Evolutionary conservation across 345 rosid species (phyloP).

Genomic region (Lenwebbia sp.): DNA sequence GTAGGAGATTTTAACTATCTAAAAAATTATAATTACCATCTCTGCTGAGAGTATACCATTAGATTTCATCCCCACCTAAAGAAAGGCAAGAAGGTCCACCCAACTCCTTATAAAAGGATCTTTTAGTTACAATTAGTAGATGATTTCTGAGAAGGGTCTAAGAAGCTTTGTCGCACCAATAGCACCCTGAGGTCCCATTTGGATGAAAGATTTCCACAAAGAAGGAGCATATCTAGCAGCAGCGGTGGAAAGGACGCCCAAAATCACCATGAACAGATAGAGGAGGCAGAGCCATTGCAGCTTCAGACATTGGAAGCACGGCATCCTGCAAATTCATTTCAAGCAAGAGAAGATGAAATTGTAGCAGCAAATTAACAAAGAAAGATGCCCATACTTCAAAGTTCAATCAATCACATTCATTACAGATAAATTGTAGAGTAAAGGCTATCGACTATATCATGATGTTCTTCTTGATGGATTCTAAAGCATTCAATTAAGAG

Average conservation of each 20-base stretch:
- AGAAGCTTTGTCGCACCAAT: too few relatives aligned
- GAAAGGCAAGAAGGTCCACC: too few relatives aligned
- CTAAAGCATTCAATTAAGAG: neutral
- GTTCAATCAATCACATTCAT: neutral
- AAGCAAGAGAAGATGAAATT: too few relatives aligned
- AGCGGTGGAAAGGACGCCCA: slow-evolving; percentile 74
- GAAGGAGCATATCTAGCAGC: too few relatives aligned
- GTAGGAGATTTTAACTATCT: neutral
- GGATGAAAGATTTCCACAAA: too few relatives aligned
- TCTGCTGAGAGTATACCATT: slow-evolving; percentile 95
- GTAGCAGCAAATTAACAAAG: too few relatives aligned
- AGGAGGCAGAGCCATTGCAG: slow-evolving; percentile 92
- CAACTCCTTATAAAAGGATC: too few relatives aligned
- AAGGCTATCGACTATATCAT: neutral
- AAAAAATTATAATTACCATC: slow-evolving; percentile 55
- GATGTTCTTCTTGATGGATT: neutral
- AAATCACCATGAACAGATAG: slow-evolving; percentile 70
- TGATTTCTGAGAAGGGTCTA: too few relatives aligned
- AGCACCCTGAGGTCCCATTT: too few relatives aligned
- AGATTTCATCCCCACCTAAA: slow-evolving; percentile 95
- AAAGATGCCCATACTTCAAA: neutral
- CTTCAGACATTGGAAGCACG: slow-evolving; percentile 78
- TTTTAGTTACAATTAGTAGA: too few relatives aligned
- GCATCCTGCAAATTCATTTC: too few relatives aligned
- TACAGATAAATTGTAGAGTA: neutral